Base-by-base conservation (phyloP, 768 basidiomycete species). In the Suillus americanus region DNA sequence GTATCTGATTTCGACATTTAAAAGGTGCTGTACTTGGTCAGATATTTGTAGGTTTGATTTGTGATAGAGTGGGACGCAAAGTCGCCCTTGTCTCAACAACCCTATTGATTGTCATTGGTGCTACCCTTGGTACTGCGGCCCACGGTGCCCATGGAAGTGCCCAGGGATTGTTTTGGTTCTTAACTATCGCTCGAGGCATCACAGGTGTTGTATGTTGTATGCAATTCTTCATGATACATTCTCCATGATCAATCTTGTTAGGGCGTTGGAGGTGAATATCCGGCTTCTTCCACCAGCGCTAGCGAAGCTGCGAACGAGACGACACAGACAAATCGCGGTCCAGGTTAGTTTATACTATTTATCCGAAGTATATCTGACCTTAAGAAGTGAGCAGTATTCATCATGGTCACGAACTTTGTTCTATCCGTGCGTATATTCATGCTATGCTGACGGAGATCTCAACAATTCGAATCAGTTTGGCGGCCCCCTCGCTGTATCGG, bases 261-360 rank as follows among this genome's bases (percentile, higher is more conserved):
- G 82, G 90, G 90, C 64, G 89, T 90, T 14, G 89, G 89, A 41
- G 90, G 90, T 30, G 90, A 92, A 77, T 92, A 92, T 73, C 90
- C 90, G 0, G 88, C 88, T 9, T 89, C 86, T 7, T 88, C 86
- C 0, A 87, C 88, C 0, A 84, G 84, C 48, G 89, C 90, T 5
- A 84, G 83, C 37, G 90, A 92, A 73, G 84, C 89, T 37, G 88
- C 90, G 20, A 91, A 92, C 69, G 89, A 92, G 74, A 85, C 83
- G 69, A 85, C 85, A 75, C 62, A 83, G 35, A 79, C 81, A 67
- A 73, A 80, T 61, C 83, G 90, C 43, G 91, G 91, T 1, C 87
- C 88, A 67, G 78, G 86, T 86, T 68, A 5, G 69, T 69, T 46
- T 64, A n/a, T 62, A 64, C 20, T 57, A 38, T 48, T 28, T 25